phyloP scores from a whole-genome alignment of 1,284 basidiomycete species.

The Leccinum solheimii region DNA sequence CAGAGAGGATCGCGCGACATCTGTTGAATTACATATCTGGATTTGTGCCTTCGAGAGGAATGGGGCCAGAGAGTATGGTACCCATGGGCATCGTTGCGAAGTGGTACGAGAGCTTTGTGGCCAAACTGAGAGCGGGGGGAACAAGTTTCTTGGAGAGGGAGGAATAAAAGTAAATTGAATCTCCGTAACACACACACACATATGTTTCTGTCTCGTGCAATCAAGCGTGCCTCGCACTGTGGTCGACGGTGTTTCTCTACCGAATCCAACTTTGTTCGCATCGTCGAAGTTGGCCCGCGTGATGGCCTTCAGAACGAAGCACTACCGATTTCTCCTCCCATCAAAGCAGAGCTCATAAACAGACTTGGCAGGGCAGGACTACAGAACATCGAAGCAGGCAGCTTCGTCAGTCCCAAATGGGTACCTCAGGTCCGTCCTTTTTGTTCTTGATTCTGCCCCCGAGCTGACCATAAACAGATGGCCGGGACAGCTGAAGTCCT shows the following conservation, averaged over 20 bases:
- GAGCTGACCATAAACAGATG: slow-evolving; percentile 57
- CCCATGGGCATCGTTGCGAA: slow-evolving; percentile 75
- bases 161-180: slow-evolving; percentile 39
- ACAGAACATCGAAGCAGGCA: slow-evolving; percentile 81
- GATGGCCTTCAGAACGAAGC: slow-evolving; percentile 96
- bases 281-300: slow-evolving; percentile 91
- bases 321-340: slow-evolving; percentile 65
- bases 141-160: slow-evolving; percentile 73
- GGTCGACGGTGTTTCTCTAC: slow-evolving; percentile 5
- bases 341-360: slow-evolving; percentile 84
- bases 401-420: slow-evolving; percentile 93
- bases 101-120: slow-evolving; percentile 81
- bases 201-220: slow-evolving; percentile 11
- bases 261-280: slow-evolving; percentile 38
- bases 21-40: slow-evolving; percentile 84
- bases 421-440: slow-evolving; percentile 77
- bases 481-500: slow-evolving; percentile 80
- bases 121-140: slow-evolving; percentile 73
- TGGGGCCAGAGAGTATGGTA: slow-evolving; percentile 64
- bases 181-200: slow-evolving; percentile 1
- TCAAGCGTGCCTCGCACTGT: slow-evolving; percentile 1
- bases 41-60: slow-evolving; percentile 58
- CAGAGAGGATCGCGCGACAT: slow-evolving; percentile 71
- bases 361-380: slow-evolving; percentile 72
- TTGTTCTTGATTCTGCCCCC: not conserved